These are phyloP conservation scores for Lachancea sp. DNA, from an alignment of 805 yeast genomes.

Conservation along the genomic window DNA sequence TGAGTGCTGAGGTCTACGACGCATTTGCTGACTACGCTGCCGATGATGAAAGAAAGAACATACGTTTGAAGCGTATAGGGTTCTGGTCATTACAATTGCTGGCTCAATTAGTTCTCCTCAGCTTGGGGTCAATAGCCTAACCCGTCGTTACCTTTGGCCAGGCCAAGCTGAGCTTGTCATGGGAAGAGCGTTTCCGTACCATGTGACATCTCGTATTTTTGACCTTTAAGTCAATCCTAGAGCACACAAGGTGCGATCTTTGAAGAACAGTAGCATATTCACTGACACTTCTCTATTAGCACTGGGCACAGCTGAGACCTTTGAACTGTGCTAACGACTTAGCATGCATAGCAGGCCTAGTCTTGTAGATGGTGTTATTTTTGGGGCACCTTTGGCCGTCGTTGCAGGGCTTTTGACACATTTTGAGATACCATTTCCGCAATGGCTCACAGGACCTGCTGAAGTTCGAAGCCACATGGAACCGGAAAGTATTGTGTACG, in stretches of 20 bases:
- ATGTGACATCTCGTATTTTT: neutral
- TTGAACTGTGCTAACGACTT: neutral
- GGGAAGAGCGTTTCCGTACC: no score
- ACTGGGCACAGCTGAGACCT: neutral
- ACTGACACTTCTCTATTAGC: no score
- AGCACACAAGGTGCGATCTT: neutral
- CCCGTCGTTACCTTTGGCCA: no score
- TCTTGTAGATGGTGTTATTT: neutral
- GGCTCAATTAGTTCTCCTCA: constrained; percentile 74
- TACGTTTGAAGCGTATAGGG: constrained; percentile 75
- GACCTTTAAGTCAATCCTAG: neutral
- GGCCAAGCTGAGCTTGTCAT: no score
- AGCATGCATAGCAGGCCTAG: constrained; percentile 3
- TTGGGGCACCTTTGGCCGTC: constrained; percentile 6
- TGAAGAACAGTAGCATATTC: neutral
- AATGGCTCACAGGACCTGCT: neutral
- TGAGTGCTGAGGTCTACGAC: constrained; percentile 82
- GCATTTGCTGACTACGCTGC: constrained; percentile 84
- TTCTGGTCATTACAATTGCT: constrained; percentile 88
- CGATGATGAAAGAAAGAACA: constrained; percentile 71
- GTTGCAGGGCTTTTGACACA: constrained; percentile 2
- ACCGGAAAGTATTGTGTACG: neutral
- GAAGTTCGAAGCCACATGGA: neutral
- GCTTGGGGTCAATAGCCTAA: constrained; percentile 63
- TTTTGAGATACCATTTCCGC: neutral